A percentile compares a stretch with the other conserved stretches of the same genome.
Evolutionary conservation across 192 early-diverging fungal genomes (phyloP).

Genomic region (Dispira simplex): DNA sequence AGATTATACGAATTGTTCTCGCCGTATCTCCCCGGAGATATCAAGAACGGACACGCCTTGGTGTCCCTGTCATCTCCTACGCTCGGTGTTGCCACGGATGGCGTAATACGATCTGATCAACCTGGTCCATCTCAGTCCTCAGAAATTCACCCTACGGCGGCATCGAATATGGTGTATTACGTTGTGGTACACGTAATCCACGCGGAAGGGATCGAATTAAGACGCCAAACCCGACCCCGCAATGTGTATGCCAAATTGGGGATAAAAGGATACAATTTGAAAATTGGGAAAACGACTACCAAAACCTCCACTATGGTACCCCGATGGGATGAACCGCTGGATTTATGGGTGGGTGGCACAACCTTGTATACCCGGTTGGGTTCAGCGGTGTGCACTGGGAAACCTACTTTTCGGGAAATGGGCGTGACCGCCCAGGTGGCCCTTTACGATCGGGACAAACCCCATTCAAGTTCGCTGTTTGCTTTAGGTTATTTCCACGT

Average conservation of each 20-base stretch:
- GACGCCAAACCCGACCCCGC: neutral
- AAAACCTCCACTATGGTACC: neutral
- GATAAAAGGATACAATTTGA: neutral
- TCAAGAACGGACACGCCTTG: too few relatives aligned
- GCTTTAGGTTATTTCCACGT: neutral
- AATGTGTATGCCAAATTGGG: constrained; percentile 1
- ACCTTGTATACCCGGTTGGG: neutral
- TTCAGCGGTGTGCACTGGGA: neutral
- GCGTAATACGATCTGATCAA: too few relatives aligned
- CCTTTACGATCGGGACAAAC: constrained; percentile 7
- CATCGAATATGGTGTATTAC: too few relatives aligned
- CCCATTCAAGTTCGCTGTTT: neutral
- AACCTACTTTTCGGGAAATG: neutral
- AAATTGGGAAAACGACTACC: neutral
- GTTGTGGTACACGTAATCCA: neutral
- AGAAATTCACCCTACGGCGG: too few relatives aligned
- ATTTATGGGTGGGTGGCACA: neutral
- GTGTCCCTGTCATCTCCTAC: neutral
- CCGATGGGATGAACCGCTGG: constrained; percentile 1
- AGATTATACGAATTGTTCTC: neutral
- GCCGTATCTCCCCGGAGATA: neutral
- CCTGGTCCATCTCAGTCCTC: too few relatives aligned
- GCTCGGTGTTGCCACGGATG: neutral
- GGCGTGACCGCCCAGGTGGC: neutral
- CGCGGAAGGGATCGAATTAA: constrained; percentile 1